Percentiles rank a stretch among this genome's conserved stretches.
These are phyloP conservation scores for Exobasidium cylindrosporum DNA, from an alignment of 1,284 basidiomycete species.

Conservation along the genomic window DNA sequence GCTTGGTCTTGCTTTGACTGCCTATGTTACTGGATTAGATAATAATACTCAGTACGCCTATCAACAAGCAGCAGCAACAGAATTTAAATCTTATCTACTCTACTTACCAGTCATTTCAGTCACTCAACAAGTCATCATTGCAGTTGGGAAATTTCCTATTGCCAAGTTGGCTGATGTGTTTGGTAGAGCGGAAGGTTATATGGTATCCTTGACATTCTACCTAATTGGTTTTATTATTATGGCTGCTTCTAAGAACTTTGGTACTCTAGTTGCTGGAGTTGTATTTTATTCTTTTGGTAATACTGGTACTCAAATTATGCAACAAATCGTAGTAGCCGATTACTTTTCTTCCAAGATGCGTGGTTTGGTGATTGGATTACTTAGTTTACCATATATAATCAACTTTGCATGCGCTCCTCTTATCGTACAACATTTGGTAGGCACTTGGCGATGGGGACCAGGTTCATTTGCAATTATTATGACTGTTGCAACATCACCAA, in stretches of 20 bases:
- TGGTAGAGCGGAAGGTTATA: slow-evolving; percentile 45
- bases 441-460: slow-evolving; percentile 48
- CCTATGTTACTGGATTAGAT: slow-evolving; percentile 43
- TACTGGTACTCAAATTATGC: slow-evolving; percentile 51
- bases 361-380: slow-evolving; percentile 43
- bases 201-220: slow-evolving; percentile 44
- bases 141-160: slow-evolving; percentile 51
- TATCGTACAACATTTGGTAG: slow-evolving; percentile 11
- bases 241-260: slow-evolving; percentile 34
- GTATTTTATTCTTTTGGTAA: slow-evolving; percentile 51
- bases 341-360: slow-evolving; percentile 47
- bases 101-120: slow-evolving; percentile 33
- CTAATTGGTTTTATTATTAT: slow-evolving; percentile 48
- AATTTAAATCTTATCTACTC: slow-evolving; percentile 23
- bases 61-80: slow-evolving; percentile 14
- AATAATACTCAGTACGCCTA: slow-evolving; percentile 35
- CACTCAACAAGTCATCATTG: slow-evolving; percentile 49
- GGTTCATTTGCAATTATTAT: slow-evolving; percentile 48
- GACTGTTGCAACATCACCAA: slow-evolving; percentile 42
- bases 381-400: slow-evolving; percentile 47
- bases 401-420: slow-evolving; percentile 43
- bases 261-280: slow-evolving; percentile 34
- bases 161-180: slow-evolving; percentile 54
- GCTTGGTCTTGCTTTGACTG: slow-evolving; percentile 36
- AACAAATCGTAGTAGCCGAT: slow-evolving; percentile 53